Conservation (phyloP, 2,329 filamentous ascomycete genomes). For the Beauveria sp. region DNA sequence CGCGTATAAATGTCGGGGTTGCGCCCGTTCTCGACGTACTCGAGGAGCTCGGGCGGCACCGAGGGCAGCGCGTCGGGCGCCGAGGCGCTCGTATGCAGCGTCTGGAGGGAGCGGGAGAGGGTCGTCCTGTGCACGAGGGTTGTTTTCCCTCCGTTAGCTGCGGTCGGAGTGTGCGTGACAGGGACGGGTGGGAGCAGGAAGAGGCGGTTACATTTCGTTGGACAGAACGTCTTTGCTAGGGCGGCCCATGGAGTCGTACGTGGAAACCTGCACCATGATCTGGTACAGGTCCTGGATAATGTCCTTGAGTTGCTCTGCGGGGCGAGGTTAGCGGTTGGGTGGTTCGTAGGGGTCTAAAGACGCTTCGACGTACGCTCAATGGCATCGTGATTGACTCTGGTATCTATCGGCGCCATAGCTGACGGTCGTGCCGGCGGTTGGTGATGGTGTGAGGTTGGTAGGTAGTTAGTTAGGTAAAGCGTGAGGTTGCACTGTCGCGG, state of each 20-base stretch:
- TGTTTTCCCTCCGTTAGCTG: neutral
- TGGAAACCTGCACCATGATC: constrained; percentile 54
- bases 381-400: constrained; percentile 26
- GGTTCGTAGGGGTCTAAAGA: neutral
- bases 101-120: constrained; percentile 31
- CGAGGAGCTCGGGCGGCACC: constrained; percentile 55
- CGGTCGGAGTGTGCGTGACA: too few relatives aligned
- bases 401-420: constrained; percentile 35
- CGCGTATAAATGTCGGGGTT: constrained; percentile 70
- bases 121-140: constrained; percentile 25
- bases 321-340: constrained; percentile 11
- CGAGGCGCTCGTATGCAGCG: constrained; percentile 33
- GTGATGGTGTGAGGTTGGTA: neutral
- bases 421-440: neutral
- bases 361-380: constrained; percentile 29
- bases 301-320: constrained; percentile 49
- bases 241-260: constrained; percentile 48
- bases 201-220: constrained; percentile 36
- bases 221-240: constrained; percentile 50
- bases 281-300: constrained; percentile 58
- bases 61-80: constrained; percentile 37
- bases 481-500: neutral
- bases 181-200: neutral
- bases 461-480: neutral
- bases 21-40: constrained; percentile 63